Percentiles rank a stretch among this genome's conserved stretches.
phyloP scores from a whole-genome alignment of 371 early-diverging fungal genomes.

The Mortierella sp. region DNA sequence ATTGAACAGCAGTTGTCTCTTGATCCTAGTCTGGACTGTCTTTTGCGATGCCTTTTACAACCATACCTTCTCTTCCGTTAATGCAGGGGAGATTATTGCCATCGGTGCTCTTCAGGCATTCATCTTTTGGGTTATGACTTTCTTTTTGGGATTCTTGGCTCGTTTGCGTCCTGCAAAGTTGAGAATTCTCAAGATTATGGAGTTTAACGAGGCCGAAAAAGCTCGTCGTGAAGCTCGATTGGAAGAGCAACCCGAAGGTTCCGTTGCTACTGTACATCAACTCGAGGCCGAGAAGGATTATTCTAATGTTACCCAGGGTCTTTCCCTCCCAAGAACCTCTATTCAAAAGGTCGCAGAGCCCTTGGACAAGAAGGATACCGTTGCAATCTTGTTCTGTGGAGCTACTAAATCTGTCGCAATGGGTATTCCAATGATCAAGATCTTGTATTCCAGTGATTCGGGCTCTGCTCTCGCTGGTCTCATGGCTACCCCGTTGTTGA shows the following conservation, averaged over 20 bases:
- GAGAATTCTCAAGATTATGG: slow-evolving; percentile 44
- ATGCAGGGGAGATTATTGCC: slow-evolving; percentile 68
- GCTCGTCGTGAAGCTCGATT: slow-evolving; percentile 31
- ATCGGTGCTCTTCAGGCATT: slow-evolving; percentile 67
- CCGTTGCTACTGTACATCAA: not conserved
- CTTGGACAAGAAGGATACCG: slow-evolving; percentile 40
- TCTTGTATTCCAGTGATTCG: slow-evolving; percentile 66
- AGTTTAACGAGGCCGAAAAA: slow-evolving; percentile 11
- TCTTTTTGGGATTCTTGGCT: slow-evolving; percentile 35
- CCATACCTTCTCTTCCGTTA: slow-evolving; percentile 64
- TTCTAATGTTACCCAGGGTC: slow-evolving; percentile 14
- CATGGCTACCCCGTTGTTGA: slow-evolving; percentile 72
- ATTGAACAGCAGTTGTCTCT: slow-evolving; percentile 68
- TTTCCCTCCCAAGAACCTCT: slow-evolving; percentile 23
- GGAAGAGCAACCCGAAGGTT: slow-evolving; percentile 15
- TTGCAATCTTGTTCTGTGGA: slow-evolving; percentile 64
- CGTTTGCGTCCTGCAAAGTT: slow-evolving; percentile 45
- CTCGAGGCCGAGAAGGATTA: slow-evolving; percentile 2
- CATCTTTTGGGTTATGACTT: slow-evolving; percentile 60
- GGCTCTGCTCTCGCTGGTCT: slow-evolving; percentile 69
- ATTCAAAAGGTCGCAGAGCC: slow-evolving; percentile 36
- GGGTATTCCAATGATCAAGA: slow-evolving; percentile 84
- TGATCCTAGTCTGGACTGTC: slow-evolving; percentile 81
- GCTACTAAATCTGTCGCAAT: slow-evolving; percentile 84
- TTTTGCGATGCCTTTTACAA: slow-evolving; percentile 80